These are phyloP conservation scores for Lasiodiplodia citricola DNA, from an alignment of 2,329 filamentous ascomycete species.

Conservation along the genomic window DNA sequence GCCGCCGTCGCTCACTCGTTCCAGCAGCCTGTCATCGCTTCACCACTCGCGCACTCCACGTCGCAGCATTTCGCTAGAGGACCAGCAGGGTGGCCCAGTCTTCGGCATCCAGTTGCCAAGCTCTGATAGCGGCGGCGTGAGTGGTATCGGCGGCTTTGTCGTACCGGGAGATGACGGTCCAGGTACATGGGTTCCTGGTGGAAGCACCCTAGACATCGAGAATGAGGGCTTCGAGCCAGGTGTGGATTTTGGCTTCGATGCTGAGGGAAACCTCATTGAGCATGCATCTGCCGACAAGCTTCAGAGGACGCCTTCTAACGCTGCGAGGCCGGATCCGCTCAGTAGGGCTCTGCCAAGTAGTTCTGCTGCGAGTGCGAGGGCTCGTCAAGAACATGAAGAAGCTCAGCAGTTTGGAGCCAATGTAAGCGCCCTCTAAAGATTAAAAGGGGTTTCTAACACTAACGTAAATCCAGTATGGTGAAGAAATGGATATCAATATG, in stretches of 20 bases:
- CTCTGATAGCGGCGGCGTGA: conserved; percentile 41
- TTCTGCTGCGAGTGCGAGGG: conserved; percentile 45
- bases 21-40: conserved; percentile 9
- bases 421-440: conserved; percentile 39
- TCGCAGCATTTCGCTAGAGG: conserved; percentile 3
- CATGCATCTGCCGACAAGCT: conserved; percentile 35
- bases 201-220: not conserved
- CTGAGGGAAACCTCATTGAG: conserved; percentile 64
- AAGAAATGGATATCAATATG: conserved; percentile 39
- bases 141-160: conserved; percentile 45
- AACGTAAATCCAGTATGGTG: conserved; percentile 22
- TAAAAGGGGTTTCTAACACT: not conserved
- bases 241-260: conserved; percentile 66
- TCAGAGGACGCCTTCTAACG: conserved; percentile 30
- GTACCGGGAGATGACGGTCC: conserved; percentile 50
- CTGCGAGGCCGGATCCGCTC: conserved; percentile 29
- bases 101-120: conserved; percentile 54
- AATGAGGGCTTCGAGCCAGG: conserved; percentile 55
- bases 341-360: conserved; percentile 37
- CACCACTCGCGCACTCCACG: not conserved
- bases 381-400: conserved; percentile 52
- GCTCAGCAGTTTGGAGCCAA: conserved; percentile 39
- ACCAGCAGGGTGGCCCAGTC: conserved; percentile 26
- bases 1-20: conserved; percentile 37
- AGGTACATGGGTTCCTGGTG: conserved; percentile 32